These are phyloP conservation scores for cucumber (Cucumis sativus) DNA, from an alignment of 306 rosid genomes.

Conservation along the genomic window Cucumber_9930_V3 NC_026656.2:4578001-4578500, in stretches of 20 bases:
- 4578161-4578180: not conserved
- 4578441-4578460: too few species aligned
- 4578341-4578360: too few species aligned
- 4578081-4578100: not conserved
- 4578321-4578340: not conserved
- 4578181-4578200: not conserved
- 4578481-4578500: too few species aligned
- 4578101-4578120: not conserved
- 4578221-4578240: not conserved
- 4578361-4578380: too few species aligned
- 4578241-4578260: not conserved
- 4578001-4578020: not conserved
- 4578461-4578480: too few species aligned
- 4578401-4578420: too few species aligned
- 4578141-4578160: not conserved
- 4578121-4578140: not conserved
- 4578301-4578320: not conserved
- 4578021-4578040: conserved; percentile 6
- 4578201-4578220: not conserved
- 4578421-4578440: too few species aligned
- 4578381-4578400: too few species aligned
- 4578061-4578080: not conserved
- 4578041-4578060: not conserved
- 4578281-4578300: too few species aligned
- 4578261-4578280: not conserved